These are phyloP conservation scores for Cercospora citrullina DNA, from an alignment of 2,329 filamentous ascomycete genomes.

Conservation along the genomic window DNA sequence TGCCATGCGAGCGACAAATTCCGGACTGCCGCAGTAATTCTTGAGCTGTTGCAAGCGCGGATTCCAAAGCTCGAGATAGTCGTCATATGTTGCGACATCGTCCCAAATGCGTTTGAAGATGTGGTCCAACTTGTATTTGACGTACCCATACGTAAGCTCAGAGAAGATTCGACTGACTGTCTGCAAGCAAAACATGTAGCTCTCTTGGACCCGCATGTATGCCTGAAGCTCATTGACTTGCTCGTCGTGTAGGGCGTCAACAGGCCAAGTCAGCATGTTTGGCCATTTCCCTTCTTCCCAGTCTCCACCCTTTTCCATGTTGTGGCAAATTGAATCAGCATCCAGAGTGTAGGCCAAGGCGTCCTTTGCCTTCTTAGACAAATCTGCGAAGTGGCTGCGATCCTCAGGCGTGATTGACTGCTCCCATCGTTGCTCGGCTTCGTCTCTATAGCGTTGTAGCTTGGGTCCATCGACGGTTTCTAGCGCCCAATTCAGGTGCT, in stretches of 20 bases:
- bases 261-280: not conserved
- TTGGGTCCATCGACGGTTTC: not conserved
- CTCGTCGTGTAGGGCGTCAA: not conserved
- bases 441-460: not conserved
- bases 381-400: not conserved
- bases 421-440: not conserved
- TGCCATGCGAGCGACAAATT: not conserved
- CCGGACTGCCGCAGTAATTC: not conserved
- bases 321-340: not conserved
- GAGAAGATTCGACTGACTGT: not conserved
- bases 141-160: not conserved
- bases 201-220: not conserved
- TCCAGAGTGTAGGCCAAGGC: not conserved
- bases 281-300: not conserved
- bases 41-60: not conserved
- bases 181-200: not conserved
- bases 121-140: not conserved
- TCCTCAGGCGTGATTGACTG: not conserved
- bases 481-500: not conserved
- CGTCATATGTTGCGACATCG: not conserved
- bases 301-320: not conserved
- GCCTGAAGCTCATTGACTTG: slow-evolving; percentile 6
- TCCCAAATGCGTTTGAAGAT: not conserved
- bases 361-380: not conserved
- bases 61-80: not conserved